Conservation (phyloP, 75 land plant genomes). For the Pseudotsuga menziesii region DNA sequence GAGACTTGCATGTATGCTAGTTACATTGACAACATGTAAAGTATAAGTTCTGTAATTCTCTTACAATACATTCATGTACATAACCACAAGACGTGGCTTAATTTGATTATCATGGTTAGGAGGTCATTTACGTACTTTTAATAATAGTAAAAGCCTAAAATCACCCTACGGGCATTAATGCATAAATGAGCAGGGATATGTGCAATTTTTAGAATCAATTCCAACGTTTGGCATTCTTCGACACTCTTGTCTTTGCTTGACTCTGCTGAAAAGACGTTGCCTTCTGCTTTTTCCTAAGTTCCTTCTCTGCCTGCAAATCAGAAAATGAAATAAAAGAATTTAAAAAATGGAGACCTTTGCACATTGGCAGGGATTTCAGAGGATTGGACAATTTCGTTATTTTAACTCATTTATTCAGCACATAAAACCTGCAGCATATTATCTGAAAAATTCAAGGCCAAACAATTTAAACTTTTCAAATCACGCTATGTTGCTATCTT, state of each 20-base stretch:
- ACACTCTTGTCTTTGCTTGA: slow-evolving; percentile 65
- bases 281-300: slow-evolving; percentile 77
- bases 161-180: no score
- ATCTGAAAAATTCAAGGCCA: background rate
- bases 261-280: slow-evolving; percentile 60
- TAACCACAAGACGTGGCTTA: no score
- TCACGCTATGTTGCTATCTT: no score
- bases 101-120: no score
- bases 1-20: no score
- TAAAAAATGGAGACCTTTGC: background rate
- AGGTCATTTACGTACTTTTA: no score
- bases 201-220: slow-evolving; percentile 21
- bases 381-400: background rate
- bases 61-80: no score
- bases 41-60: no score
- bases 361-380: background rate
- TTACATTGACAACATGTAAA: no score
- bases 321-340: slow-evolving; percentile 7
- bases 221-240: slow-evolving; percentile 90
- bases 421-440: background rate
- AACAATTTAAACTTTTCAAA: no score
- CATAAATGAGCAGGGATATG: no score
- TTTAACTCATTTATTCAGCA: background rate
- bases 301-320: slow-evolving; percentile 63
- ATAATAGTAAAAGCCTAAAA: no score